Evolutionary conservation across 176 grass and related monocot genomes (phyloP).

Genomic region (Typha latifolia): DNA sequence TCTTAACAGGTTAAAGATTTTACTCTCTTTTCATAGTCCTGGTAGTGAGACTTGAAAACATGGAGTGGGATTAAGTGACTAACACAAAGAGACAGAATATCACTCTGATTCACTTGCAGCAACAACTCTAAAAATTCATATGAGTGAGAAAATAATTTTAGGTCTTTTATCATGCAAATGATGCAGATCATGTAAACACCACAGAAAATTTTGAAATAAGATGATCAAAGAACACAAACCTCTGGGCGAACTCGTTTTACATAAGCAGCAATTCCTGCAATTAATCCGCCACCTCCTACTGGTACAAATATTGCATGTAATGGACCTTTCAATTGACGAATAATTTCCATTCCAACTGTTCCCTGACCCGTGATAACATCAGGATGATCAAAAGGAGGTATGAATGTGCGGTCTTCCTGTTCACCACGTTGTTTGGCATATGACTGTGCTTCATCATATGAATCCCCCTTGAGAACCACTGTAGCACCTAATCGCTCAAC

Average conservation of each 20-base stretch:
- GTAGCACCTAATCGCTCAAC: conserved; percentile 87
- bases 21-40: too few species aligned
- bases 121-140: too few species aligned
- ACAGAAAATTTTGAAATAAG: neutral
- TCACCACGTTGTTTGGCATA: conserved; percentile 74
- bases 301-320: conserved; percentile 98
- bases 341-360: conserved; percentile 97
- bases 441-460: conserved; percentile 89
- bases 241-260: conserved; percentile 93
- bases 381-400: conserved; percentile 97
- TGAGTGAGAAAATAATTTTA: neutral
- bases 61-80: too few species aligned
- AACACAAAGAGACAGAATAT: too few species aligned
- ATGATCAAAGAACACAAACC: conserved; percentile 33
- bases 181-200: neutral
- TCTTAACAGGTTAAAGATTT: too few species aligned
- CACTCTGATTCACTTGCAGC: too few species aligned
- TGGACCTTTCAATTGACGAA: conserved; percentile 67
- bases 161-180: neutral
- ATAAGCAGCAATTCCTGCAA: conserved; percentile 96
- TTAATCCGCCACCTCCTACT: conserved; percentile 95
- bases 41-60: too few species aligned
- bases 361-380: conserved; percentile 89
- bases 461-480: conserved; percentile 80
- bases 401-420: conserved; percentile 74